Base-by-base conservation (phyloP, 768 basidiomycete species). In the Podaxis sp. region DNA sequence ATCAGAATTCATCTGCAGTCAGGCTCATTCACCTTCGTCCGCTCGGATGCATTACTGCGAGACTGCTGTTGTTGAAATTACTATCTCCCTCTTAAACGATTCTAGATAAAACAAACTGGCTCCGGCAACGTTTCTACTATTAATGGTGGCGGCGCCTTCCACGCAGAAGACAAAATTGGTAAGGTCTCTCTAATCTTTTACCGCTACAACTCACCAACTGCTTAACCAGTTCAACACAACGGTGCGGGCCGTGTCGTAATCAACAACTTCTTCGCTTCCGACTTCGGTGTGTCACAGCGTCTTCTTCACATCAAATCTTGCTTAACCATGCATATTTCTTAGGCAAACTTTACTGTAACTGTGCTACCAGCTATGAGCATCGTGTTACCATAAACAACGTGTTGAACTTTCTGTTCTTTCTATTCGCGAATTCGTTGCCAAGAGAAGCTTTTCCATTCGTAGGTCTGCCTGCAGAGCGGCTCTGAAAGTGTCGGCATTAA, bases 261-360 rank as follows among this genome's bases (percentile, higher is more conserved):
- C 47, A 66, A 62, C 24, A 68, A 71, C 63, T 73, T 73, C 67
- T 73, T 68, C 33, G 70, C 72, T 3, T 68, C 67, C 1, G 58
- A 63, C 52, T 73, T 73, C 51, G 72, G 71, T 71, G 25, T 3
- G 69, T 38, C 9, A 22, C 43, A 33, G n/a, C 4, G 29, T 17
- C 19, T 15, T 43, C 49, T 72, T 38, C 24, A 27, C 15, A 55
- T 9, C 47, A 29, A 25, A n/a, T 17, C 6, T 9, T 46, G 13
- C 7, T 33, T 54, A 15, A 37, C 29, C 17, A 4, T 38, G 17
- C 51, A 41, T n/a, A 15, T 50, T 8, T 6, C 27, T 7, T 3
- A 71, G 71, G 70, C 22, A 71, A 73, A 67, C 63, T 73, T 4
- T 73, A 73, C 57, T 69, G 70, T 59, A 71, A 73, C 50, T 73